Evolutionary conservation across 331 rosid species (phyloP).

Genomic region (Quercus tomentella): DNA sequence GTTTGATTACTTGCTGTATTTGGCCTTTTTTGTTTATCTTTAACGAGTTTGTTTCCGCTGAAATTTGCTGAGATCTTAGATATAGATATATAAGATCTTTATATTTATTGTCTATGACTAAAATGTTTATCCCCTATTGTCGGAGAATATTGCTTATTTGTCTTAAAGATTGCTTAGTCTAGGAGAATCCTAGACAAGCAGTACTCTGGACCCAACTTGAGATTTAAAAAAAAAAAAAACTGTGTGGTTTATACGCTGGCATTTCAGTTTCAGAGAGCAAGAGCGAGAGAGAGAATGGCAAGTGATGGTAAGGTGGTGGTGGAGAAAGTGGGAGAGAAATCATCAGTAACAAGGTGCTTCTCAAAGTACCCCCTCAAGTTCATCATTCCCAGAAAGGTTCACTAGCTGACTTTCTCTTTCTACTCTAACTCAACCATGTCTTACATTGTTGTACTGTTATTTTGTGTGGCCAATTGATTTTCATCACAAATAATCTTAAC

Average conservation of each 20-base stretch:
- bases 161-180: not conserved
- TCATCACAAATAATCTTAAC: not conserved
- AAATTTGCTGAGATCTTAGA: not conserved
- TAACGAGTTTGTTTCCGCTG: not conserved
- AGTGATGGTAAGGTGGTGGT: slow-evolving; percentile 48
- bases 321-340: slow-evolving; percentile 75
- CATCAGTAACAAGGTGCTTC: slow-evolving; percentile 60
- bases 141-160: not conserved
- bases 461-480: not conserved
- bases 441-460: not conserved
- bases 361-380: slow-evolving; percentile 87
- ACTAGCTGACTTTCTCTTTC: not conserved
- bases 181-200: not conserved
- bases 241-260: not conserved
- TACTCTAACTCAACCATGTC: not conserved
- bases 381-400: slow-evolving; percentile 77
- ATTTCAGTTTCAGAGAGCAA: not conserved
- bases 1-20: not conserved
- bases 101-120: not conserved
- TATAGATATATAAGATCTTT: not conserved
- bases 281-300: slow-evolving; percentile 26
- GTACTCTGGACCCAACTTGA: not conserved
- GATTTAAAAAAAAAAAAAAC: too few relatives aligned
- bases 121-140: not conserved
- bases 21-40: not conserved